A percentile compares a stretch with the other conserved stretches of the same genome.
Conservation (phyloP, 1,139 yeast species). For the Pichia sp. region DNA sequence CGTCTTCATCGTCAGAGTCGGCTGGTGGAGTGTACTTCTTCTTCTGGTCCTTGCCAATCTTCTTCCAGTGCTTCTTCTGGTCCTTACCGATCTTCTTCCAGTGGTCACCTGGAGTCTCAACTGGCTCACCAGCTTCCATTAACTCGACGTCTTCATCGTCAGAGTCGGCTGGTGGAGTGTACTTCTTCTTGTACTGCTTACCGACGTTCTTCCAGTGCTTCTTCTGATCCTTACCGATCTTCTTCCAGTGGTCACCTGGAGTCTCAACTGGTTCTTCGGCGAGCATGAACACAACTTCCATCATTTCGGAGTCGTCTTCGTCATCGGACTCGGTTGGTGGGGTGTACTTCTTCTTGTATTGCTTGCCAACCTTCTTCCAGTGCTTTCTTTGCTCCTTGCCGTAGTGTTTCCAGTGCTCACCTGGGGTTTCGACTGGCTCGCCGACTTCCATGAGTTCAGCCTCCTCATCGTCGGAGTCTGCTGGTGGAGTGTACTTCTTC, state of each 20-base stretch:
- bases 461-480: slow-evolving; percentile 17
- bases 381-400: slow-evolving; percentile 23
- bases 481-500: slow-evolving; percentile 23
- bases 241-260: slow-evolving; percentile 18
- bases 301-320: slow-evolving; percentile 1
- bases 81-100: slow-evolving; percentile 23
- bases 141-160: slow-evolving; percentile 10
- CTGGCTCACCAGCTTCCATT: slow-evolving; percentile 9
- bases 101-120: slow-evolving; percentile 13
- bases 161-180: slow-evolving; percentile 19
- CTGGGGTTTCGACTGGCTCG: slow-evolving; percentile 13
- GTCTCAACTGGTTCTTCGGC: slow-evolving; percentile 11
- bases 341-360: slow-evolving; percentile 26
- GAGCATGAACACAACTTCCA: slow-evolving; percentile 1
- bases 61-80: slow-evolving; percentile 21
- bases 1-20: slow-evolving; percentile 8
- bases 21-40: slow-evolving; percentile 19
- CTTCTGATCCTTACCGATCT: slow-evolving; percentile 22
- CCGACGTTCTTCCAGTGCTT: slow-evolving; percentile 29
- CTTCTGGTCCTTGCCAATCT: slow-evolving; percentile 23
- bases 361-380: slow-evolving; percentile 23
- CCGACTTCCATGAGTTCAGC: slow-evolving; percentile 7
- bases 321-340: slow-evolving; percentile 16
- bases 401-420: slow-evolving; percentile 20
- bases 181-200: slow-evolving; percentile 25